These are phyloP conservation scores for Jamesozyma jinghongensis DNA, from an alignment of 805 yeast genomes.

Conservation along the genomic window DNA sequence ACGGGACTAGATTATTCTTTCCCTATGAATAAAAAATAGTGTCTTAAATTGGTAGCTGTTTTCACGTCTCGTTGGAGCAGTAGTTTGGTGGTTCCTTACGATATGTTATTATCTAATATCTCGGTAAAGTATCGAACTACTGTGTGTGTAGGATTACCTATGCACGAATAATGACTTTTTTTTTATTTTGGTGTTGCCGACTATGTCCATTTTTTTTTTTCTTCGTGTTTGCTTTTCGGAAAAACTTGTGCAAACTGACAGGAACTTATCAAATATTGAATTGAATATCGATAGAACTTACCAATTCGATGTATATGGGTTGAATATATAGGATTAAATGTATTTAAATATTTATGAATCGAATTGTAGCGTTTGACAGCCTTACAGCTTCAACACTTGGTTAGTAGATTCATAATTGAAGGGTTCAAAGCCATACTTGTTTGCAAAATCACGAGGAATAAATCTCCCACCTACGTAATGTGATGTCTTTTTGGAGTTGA, in stretches of 20 bases:
- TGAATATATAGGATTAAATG: too few relatives aligned
- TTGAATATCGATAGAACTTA: too few relatives aligned
- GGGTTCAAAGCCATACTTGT: conserved; percentile 59
- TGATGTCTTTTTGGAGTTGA: conserved; percentile 33
- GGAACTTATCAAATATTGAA: too few relatives aligned
- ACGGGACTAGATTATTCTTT: too few relatives aligned
- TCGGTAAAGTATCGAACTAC: not conserved
- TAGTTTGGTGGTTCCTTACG: too few relatives aligned
- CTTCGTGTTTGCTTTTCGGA: not conserved
- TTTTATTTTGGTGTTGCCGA: not conserved
- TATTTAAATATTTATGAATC: too few relatives aligned
- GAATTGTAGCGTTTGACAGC: not conserved
- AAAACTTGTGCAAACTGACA: too few relatives aligned
- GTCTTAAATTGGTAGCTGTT: too few relatives aligned
- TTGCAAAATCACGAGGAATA: conserved; percentile 55
- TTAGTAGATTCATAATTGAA: conserved; percentile 51
- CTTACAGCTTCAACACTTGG: conserved; percentile 39
- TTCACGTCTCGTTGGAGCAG: too few relatives aligned
- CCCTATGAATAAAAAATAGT: too few relatives aligned
- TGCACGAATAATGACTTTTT: not conserved
- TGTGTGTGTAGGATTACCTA: not conserved
- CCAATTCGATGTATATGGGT: too few relatives aligned
- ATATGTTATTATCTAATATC: too few relatives aligned
- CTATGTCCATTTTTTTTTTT: not conserved
- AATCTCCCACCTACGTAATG: conserved; percentile 94